phyloP scores from a whole-genome alignment of 768 basidiomycete genomes.

The Melanogaster broomeanus region DNA sequence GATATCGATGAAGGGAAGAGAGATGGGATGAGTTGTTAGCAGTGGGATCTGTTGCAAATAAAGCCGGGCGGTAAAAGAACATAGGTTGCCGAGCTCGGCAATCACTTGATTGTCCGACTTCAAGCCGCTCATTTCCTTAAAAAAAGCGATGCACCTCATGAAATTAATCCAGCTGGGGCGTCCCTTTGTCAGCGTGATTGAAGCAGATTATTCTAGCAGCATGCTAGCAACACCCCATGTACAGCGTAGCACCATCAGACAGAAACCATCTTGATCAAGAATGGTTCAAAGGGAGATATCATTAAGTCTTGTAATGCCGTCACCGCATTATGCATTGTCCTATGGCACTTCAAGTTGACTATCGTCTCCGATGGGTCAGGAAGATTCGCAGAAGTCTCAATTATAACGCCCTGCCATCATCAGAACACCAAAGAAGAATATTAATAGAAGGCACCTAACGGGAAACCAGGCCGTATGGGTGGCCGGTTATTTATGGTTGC shows the following conservation, averaged over 20 bases:
- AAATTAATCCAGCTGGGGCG: slow-evolving; percentile 21
- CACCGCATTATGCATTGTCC: neutral
- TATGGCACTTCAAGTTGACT: too few relatives aligned
- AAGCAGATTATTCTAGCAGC: slow-evolving; percentile 18
- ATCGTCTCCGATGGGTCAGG: neutral
- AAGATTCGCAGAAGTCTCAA: neutral
- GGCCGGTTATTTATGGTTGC: slow-evolving; percentile 8
- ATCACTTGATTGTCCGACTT: slow-evolving; percentile 38
- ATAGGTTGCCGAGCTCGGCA: slow-evolving; percentile 39
- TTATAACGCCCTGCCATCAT: neutral
- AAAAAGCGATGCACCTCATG: slow-evolving; percentile 28
- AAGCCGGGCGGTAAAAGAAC: slow-evolving; percentile 40
- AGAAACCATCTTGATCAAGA: slow-evolving; percentile 20
- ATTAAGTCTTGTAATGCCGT: neutral
- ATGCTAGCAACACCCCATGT: slow-evolving; percentile 20
- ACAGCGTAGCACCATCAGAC: slow-evolving; percentile 19
- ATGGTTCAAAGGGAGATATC: too few relatives aligned
- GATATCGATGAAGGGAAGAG: slow-evolving; percentile 34
- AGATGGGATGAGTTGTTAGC: slow-evolving; percentile 27
- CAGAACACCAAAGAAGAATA: neutral
- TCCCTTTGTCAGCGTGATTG: slow-evolving; percentile 19
- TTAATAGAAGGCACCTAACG: neutral
- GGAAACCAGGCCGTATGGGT: neutral
- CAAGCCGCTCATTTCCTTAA: slow-evolving; percentile 33
- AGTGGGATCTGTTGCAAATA: slow-evolving; percentile 43